Conservation (phyloP, 202 grass and related monocot species). For the Zizania palustris region DNA sequence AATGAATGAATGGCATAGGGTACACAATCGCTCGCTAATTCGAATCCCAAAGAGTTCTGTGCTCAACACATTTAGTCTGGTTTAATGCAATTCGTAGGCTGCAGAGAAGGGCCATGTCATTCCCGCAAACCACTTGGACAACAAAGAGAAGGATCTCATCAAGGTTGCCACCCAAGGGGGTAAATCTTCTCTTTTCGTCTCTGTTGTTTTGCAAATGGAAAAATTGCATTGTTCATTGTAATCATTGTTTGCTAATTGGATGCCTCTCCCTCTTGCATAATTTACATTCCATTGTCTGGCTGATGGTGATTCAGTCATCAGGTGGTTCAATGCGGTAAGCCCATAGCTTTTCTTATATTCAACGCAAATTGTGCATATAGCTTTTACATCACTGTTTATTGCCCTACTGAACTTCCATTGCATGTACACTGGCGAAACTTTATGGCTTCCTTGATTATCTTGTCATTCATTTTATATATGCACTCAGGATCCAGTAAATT, state of each 20-base stretch:
- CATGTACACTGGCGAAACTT: background rate
- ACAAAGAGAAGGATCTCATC: constrained; percentile 78
- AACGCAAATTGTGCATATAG: background rate
- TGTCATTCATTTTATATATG: background rate
- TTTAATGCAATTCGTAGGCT: constrained; percentile 43
- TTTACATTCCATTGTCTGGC: constrained; percentile 39
- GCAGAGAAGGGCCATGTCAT: constrained; percentile 78
- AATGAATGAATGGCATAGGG: too few species aligned
- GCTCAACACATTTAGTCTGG: constrained; percentile 12
- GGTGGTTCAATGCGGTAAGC: constrained; percentile 90
- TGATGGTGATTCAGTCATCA: constrained; percentile 66
- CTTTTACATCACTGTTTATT: background rate
- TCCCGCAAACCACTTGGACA: constrained; percentile 61
- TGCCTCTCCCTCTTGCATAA: background rate
- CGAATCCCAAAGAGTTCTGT: background rate
- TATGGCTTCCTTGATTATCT: background rate
- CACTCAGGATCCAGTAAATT: background rate
- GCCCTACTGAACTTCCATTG: background rate
- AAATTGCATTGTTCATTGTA: background rate
- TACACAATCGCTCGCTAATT: constrained; percentile 18
- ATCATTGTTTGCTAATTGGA: constrained; percentile 41
- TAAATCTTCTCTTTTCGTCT: constrained; percentile 38
- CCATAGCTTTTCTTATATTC: constrained; percentile 5
- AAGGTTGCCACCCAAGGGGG: constrained; percentile 91
- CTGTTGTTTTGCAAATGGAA: background rate